These are phyloP conservation scores for Candida lessepsii DNA, from an alignment of 805 yeast species.

Conservation along the genomic window DNA sequence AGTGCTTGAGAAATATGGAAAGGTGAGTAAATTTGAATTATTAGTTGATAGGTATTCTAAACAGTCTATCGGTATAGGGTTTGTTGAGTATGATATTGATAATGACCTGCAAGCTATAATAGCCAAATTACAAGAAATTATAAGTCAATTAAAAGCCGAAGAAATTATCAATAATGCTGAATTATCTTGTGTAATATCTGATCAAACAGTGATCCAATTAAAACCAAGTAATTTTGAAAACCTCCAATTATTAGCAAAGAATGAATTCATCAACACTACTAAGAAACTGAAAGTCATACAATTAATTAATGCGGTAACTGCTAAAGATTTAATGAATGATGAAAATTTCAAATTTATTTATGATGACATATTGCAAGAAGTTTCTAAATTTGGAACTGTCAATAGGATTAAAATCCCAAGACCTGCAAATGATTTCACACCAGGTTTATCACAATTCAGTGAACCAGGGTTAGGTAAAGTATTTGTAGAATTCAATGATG, in stretches of 20 bases:
- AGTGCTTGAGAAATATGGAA: conserved; percentile 28
- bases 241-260: conserved; percentile 35
- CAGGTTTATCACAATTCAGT: conserved; percentile 34
- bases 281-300: conserved; percentile 56
- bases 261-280: conserved; percentile 35
- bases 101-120: conserved; percentile 10
- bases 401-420: conserved; percentile 58
- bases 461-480: conserved; percentile 69
- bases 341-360: conserved; percentile 47
- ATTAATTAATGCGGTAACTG: conserved; percentile 62
- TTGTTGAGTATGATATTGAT: conserved; percentile 42
- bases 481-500: conserved; percentile 59
- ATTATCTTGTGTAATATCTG: conserved; percentile 33
- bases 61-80: conserved; percentile 57
- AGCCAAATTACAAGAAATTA: conserved; percentile 13
- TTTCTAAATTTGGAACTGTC: conserved; percentile 51
- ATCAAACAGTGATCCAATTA: conserved; percentile 35
- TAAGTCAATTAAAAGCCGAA: background rate
- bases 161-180: conserved; percentile 23
- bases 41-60: conserved; percentile 48
- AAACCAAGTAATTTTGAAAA: conserved; percentile 36
- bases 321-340: conserved; percentile 59
- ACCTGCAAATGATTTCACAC: conserved; percentile 51
- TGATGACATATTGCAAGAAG: conserved; percentile 52
- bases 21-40: conserved; percentile 39